Evolutionary conservation across 148 eudicot genomes (phyloP), one percentile per base, ranked within the genome.

Genomic region (Camellia granthamiana): DNA sequence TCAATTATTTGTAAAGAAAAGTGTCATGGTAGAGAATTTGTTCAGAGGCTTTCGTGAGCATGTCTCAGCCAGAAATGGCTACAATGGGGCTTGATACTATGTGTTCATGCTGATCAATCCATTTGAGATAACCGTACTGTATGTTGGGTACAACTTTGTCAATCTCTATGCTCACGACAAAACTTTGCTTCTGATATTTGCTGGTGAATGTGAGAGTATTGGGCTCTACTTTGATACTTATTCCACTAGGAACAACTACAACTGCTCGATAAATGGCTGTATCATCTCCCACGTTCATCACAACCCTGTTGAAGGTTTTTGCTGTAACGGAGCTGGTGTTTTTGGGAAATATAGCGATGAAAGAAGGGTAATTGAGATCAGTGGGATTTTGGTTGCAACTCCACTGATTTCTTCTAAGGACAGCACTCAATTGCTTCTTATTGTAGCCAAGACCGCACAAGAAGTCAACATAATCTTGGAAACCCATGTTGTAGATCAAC

Each of bases 291-390:
- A 69, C n/a, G 10, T 69, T 42, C 3, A 23, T 69, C 72, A 43
- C 72, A 43, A 43, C 52, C 52, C 72, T 69, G 52, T 12, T 69
- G 54, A 69, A 69, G 72, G 12, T 42, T 13, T 69, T 16, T 44
- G 7, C 38, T 62, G 66, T 62, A 19, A 16, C 7, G 5, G 72
- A 69, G 6, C 19, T 44, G 52, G 19, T 19, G 11, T 19, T 52
- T 69, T 6, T 43, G 7, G 72, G n/a, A 62, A 69, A 42, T 44
- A 69, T 69, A 52, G 72, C 54, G 3, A 69, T 15, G 43, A 69
- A 69, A 69, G 21, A 69, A 69, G 72, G 72, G 72, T 69, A 69
- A 69, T 43, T 44, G 72, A 69, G 72, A 19, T 44, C 3, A 11
- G 72, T 44, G n/a, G 8, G 52, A 69, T 69, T 44, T 69, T 42